These are phyloP conservation scores for Talaromyces proteolyticus DNA, from an alignment of 495 filamentous ascomycete genomes.

Conservation along the genomic window DNA sequence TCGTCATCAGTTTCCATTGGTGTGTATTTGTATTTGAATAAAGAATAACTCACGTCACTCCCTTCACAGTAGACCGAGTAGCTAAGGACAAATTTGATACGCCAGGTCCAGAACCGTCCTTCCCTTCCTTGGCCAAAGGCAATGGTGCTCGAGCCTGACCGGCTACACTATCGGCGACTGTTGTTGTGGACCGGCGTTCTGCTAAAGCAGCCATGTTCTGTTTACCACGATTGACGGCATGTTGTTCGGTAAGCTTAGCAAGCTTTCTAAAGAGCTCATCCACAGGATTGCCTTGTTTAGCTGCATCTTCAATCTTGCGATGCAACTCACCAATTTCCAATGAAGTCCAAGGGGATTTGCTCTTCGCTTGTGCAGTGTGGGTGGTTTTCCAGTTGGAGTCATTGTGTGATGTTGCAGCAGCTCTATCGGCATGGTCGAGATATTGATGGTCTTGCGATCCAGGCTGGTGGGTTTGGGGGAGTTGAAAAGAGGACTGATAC, in stretches of 20 bases:
- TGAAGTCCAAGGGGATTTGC: not conserved
- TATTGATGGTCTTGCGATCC: not conserved
- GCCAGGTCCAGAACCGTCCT: not conserved
- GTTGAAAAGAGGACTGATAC: not conserved
- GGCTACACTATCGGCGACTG: not conserved
- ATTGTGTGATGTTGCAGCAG: not conserved
- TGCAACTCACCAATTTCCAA: conserved; percentile 15
- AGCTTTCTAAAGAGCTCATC: conserved; percentile 18
- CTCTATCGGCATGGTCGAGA: not conserved
- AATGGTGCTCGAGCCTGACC: not conserved
- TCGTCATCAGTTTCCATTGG: not conserved
- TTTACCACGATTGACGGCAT: conserved; percentile 4
- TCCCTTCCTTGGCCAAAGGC: not conserved
- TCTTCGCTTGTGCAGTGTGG: not conserved
- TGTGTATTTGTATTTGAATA: not conserved
- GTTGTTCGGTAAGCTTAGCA: conserved; percentile 12
- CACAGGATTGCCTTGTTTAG: conserved; percentile 14
- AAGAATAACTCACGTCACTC: not conserved
- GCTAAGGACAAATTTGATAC: not conserved
- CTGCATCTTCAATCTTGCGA: conserved; percentile 19
- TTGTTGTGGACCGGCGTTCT: not conserved
- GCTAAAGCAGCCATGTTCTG: not conserved
- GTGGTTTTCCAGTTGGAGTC: not conserved
- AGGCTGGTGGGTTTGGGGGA: not conserved
- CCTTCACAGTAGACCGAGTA: not conserved